Conservation (phyloP, 768 basidiomycete species). For the Suillus sp. region DNA sequence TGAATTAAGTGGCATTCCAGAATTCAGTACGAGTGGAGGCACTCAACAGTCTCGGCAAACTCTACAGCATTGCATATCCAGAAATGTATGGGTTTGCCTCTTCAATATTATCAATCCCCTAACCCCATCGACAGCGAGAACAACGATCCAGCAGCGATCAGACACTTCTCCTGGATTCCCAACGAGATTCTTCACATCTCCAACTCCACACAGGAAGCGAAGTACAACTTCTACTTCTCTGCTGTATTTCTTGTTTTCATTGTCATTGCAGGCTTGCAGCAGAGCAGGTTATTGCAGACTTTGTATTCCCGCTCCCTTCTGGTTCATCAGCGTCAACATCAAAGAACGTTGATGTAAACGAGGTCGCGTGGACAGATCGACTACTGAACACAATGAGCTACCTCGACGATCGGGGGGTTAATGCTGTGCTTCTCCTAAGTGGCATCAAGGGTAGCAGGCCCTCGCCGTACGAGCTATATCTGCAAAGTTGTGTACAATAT, state of each 20-base stretch:
- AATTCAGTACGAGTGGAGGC: conserved; percentile 73
- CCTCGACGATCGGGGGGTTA: conserved; percentile 61
- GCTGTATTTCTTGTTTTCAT: conserved; percentile 7
- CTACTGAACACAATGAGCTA: conserved; percentile 71
- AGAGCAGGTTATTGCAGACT: conserved; percentile 69
- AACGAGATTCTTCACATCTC: conserved; percentile 63
- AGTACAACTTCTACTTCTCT: conserved; percentile 41
- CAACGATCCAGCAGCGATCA: conserved; percentile 67
- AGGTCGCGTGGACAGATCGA: conserved; percentile 83
- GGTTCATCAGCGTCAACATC: conserved; percentile 44
- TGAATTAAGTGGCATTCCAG: conserved; percentile 34
- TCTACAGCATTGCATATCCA: conserved; percentile 81
- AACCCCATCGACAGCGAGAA: conserved; percentile 60
- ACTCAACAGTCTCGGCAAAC: conserved; percentile 68
- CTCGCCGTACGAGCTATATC: conserved; percentile 64
- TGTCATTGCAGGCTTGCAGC: conserved; percentile 49
- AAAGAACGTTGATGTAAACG: conserved; percentile 64
- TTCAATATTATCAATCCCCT: background rate
- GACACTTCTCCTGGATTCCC: conserved; percentile 94
- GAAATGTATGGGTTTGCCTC: conserved; percentile 70
- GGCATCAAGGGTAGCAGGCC: conserved; percentile 73
- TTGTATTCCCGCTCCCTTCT: conserved; percentile 79
- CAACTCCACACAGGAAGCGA: conserved; percentile 54
- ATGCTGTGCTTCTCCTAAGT: conserved; percentile 59
- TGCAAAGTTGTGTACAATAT: conserved; percentile 74